Evolutionary conservation across 2,329 filamentous ascomycete species (phyloP), one percentile per base, ranked within the genome.

Genomic region (Pezizomycotina sp.): DNA sequence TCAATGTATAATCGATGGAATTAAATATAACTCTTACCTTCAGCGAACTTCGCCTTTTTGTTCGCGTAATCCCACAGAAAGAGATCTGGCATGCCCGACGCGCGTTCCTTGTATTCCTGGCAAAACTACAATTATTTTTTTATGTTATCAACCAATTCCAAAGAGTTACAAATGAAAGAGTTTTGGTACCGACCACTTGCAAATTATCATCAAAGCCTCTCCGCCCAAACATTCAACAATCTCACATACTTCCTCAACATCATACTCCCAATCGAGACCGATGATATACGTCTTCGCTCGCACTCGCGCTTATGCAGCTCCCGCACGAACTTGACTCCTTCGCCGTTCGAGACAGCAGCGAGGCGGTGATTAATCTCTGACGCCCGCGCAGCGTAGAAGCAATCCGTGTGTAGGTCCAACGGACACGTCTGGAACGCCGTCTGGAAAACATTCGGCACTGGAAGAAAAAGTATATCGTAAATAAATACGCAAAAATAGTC

Each of bases 371-470:
- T 91, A 54, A 95, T 89, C 59, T 92, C 84, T 3, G 77, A 82
- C 22, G 77, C 72, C n/a, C 89, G 70, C 1, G 75, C 72, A 0
- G 80, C 70, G 53, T 81, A 95, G 60, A 98, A 98, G 2, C 78
- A 74, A 55, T 98, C 89, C 0, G 84, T 92, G 54, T 91, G 78
- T 4, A 98, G 62, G 55, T 98, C 89, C 3, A 98, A 62, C 1
- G 89, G 89, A 52, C 82, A 92, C 0, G 82, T 92, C 58, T 98
- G 89, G 55, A 81, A 98, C 1, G 77, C 71, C 4, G 89, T 98
- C 55, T 95, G 86, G 57, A 98, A 98, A 36, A 98, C 86, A 50
- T 95, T 92, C 16, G 89, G 86, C 4, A 95, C 70, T 56, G 92
- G 92, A 16, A 82, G 65, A 58, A 95, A 95, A 5, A 98, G 62